These are phyloP conservation scores for Lathyrus tuberosus DNA, from an alignment of 306 rosid species.

Conservation along the genomic window DNA sequence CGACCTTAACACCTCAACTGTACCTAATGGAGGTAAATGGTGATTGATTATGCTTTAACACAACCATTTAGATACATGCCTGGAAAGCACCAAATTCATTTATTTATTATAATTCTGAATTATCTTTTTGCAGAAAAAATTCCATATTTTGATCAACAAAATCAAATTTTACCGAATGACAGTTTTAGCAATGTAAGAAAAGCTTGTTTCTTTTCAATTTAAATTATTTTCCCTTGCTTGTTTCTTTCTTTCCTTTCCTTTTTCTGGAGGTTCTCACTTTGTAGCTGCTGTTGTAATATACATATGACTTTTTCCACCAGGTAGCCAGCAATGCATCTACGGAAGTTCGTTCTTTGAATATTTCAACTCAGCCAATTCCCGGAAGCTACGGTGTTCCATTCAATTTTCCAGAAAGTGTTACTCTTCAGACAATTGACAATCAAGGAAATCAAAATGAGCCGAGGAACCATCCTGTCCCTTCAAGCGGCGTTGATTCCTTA, in stretches of 20 bases:
- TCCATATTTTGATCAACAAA: conserved; percentile 57
- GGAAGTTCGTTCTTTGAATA: conserved; percentile 47
- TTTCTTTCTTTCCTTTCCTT: not conserved
- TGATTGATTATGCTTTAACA: conserved; percentile 44
- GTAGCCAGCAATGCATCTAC: conserved; percentile 50
- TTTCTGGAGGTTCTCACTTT: conserved; percentile 24
- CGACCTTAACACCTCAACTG: conserved; percentile 46
- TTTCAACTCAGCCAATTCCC: conserved; percentile 47
- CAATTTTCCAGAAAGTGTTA: conserved; percentile 44
- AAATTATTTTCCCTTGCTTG: not conserved
- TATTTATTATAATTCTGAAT: conserved; percentile 33
- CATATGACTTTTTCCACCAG: conserved; percentile 49
- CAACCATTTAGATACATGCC: conserved; percentile 15
- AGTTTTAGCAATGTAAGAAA: conserved; percentile 63
- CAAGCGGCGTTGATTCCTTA: conserved; percentile 40
- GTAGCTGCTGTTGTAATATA: conserved; percentile 17
- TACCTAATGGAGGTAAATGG: conserved; percentile 70
- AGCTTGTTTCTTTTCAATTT: not conserved
- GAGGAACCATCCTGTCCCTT: conserved; percentile 43
- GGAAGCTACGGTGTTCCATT: conserved; percentile 42
- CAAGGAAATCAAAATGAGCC: conserved; percentile 51
- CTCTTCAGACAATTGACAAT: conserved; percentile 45
- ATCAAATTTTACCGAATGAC: conserved; percentile 53
- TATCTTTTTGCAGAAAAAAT: conserved; percentile 48
- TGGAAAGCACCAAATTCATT: conserved; percentile 33